Evolutionary conservation across 805 yeast genomes (phyloP).

Genomic region (Yamadazyma nakazawae): DNA sequence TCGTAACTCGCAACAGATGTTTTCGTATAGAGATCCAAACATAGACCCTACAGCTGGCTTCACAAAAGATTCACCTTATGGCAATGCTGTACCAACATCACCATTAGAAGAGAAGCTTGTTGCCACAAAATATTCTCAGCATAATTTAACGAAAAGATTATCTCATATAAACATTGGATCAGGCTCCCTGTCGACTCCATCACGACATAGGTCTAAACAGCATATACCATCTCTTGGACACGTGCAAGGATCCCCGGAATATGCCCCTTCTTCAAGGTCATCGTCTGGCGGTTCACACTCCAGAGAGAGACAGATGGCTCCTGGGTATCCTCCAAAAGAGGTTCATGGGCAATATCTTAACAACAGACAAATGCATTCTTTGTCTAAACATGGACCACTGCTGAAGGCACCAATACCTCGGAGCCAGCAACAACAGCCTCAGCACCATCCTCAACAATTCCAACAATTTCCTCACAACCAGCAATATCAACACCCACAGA

Average conservation of each 20-base stretch:
- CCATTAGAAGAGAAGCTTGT: conserved; percentile 14
- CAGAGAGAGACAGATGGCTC: neutral
- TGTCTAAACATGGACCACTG: neutral
- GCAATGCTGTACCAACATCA: conserved; percentile 11
- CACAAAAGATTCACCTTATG: conserved; percentile 14
- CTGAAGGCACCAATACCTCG: neutral
- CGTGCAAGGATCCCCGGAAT: neutral
- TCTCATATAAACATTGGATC: conserved; percentile 13
- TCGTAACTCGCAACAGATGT: conserved; percentile 30
- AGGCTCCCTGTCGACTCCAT: no score
- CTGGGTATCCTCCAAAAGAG: neutral
- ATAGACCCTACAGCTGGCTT: conserved; percentile 12
- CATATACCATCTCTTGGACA: neutral
- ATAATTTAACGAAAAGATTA: conserved; percentile 15
- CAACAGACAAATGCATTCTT: conserved; percentile 2
- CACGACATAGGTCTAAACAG: neutral
- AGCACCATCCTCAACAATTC: neutral
- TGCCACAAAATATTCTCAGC: conserved; percentile 14
- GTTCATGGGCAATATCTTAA: neutral
- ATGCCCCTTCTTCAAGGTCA: conserved; percentile 9
- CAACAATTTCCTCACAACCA: neutral
- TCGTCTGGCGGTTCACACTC: conserved; percentile 11
- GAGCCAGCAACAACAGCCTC: neutral
- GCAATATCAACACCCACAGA: conserved; percentile 3
- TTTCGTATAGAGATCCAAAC: conserved; percentile 27